Base-by-base conservation (phyloP, 768 basidiomycete species). In the Termitomyces sp. region DNA sequence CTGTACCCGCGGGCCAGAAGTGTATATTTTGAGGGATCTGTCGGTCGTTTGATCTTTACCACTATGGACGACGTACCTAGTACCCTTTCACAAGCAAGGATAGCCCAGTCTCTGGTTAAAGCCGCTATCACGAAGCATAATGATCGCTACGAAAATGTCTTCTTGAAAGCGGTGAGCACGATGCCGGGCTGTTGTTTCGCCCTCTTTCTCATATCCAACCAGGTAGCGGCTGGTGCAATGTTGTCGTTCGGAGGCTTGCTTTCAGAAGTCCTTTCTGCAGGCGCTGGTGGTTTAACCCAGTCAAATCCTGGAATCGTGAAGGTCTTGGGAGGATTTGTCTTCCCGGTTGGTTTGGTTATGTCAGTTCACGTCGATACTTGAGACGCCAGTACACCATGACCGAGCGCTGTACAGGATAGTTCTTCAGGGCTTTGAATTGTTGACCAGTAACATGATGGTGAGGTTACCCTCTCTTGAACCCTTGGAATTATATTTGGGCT, bases 401-500 rank as follows among this genome's bases (percentile, higher is more conserved):
- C 34, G 12, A 55, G 23, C 1, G 9, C 25, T 3, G 45, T 19
- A 16, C 60, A 90, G 88, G 88, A 88, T 90, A 58, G 78, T 87
- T 14, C 72, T 90, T 14, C 85, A 88, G 70, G 84, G 84, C 2
- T 75, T 83, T 43, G 88, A 90, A 56, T 77, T 90, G 0, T 67
- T 90, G 35, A 90, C 88, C 47, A 89, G 87, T 64, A 87, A 89
- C 65, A 83, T 90, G 81, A 81, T 90, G 86, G 87, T 87, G 59
- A 46, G 68, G 21, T 40, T 21, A 46, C 16, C n/a, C n/a, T n/a
- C n/a, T n/a, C n/a, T n/a, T n/a, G n/a, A 29, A 34, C 11, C 9
- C 53, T 34, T 3, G 9, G 34, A 6, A 29, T 19, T 32, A 4
- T n/a, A 37, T 10, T 27, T 38, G 25, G 21, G 51, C 46, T 41